Base-by-base conservation (phyloP, 106 monocot species). In the Dactylorhiza incarnata region DNA sequence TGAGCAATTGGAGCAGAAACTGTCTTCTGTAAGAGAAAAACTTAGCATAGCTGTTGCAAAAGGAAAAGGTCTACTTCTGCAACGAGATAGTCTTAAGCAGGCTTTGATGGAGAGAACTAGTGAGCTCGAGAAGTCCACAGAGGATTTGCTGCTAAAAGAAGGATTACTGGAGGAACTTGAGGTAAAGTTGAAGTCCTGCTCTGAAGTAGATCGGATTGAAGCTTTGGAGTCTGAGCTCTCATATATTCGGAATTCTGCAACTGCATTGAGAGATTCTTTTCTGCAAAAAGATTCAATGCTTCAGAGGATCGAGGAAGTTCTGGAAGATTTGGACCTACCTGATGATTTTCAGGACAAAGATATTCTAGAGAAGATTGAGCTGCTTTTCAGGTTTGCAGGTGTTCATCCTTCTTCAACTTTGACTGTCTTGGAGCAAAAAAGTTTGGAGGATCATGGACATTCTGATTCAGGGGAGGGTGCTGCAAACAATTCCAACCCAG, bases 141-240 rank as follows among this genome's bases (percentile, higher is more conserved):
- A 87, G 69, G 90, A 91, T 14, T 63, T 95, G 70, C 82, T 82
- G 37, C 68, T 79, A 53, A 95, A 95, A 78, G 91, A 95, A 48
- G 53, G 74, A 58, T 62, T 85, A 79, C 68, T 93, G 71, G 74
- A 78, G 70, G 93, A 90, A 67, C 68, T 86, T 46, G 88, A 99
- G 82, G 83, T 71, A 74, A 94, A 89, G 84, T 85, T 99, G 4
- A 94, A 89, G 61, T 91, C 89, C 7, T 95, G 80, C 66, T 84
- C 85, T 68, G 92, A 91, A 78, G 97, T 74, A 26, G 97, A 89
- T 7, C 87, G 97, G 45, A 78, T 99, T 74, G 94, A 99, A 89
- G 91, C 94, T 74, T 83, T 99, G 78, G 97, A 99, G 76, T 99
- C 97, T 15, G 97, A 99, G 74, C 94, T 99, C 15, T 99, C 97